These are phyloP conservation scores for Lathyrus sativus DNA, from an alignment of 306 rosid species.

Conservation along the genomic window DNA sequence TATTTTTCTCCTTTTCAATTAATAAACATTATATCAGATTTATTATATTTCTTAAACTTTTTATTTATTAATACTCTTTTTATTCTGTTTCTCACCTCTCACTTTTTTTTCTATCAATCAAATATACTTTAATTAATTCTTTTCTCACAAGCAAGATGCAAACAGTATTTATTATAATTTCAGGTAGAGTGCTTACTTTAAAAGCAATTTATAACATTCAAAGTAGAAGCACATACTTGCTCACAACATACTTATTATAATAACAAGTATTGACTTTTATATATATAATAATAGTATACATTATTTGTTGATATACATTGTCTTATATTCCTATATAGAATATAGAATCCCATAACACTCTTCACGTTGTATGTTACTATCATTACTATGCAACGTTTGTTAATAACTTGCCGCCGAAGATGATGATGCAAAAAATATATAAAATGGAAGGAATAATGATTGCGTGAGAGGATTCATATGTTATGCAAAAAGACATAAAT, in stretches of 20 bases:
- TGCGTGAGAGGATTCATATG: constrained; percentile 14
- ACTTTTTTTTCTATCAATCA: not conserved
- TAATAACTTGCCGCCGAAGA: constrained; percentile 30
- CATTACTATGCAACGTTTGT: not conserved
- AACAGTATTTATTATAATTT: no score
- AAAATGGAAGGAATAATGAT: constrained; percentile 29
- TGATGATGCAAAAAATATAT: not conserved
- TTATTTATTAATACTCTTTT: not conserved
- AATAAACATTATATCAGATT: no score
- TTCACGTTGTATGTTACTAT: constrained; percentile 31
- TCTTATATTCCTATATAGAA: not conserved
- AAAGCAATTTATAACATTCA: not conserved
- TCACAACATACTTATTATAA: not conserved
- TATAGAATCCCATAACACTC: constrained; percentile 20
- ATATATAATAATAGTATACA: not conserved
- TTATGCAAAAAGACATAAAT: constrained; percentile 5
- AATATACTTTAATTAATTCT: not conserved
- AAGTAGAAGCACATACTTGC: not conserved
- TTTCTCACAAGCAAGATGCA: not conserved
- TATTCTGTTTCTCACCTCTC: not conserved
- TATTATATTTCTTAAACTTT: no score
- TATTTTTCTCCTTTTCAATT: no score
- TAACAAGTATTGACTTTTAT: not conserved
- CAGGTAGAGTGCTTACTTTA: not conserved
- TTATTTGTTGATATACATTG: not conserved